Percentiles rank a stretch among this genome's conserved stretches.
These are phyloP conservation scores for Pestalotiopsis sp. DNA, from an alignment of 2,329 filamentous ascomycete species.

Conservation along the genomic window DNA sequence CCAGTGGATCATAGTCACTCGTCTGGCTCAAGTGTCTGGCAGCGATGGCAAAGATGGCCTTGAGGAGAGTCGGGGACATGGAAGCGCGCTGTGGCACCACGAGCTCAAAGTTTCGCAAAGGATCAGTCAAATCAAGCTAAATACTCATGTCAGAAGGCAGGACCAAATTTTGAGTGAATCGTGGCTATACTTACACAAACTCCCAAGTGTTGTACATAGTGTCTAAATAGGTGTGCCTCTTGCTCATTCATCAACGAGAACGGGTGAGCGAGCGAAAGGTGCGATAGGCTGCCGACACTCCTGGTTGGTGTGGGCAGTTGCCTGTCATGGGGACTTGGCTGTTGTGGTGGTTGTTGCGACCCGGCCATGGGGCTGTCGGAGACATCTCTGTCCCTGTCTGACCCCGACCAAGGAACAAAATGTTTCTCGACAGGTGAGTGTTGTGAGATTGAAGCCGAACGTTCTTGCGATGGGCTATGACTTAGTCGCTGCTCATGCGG, in stretches of 20 bases:
- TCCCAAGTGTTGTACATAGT: conserved; percentile 35
- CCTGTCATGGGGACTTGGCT: not conserved
- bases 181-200: conserved; percentile 30
- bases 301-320: conserved; percentile 14
- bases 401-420: conserved; percentile 10
- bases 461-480: not conserved
- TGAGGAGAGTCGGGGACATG: conserved; percentile 50
- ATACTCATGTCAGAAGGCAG: not conserved
- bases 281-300: conserved; percentile 10
- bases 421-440: conserved; percentile 5
- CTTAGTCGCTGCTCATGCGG: not conserved
- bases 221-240: conserved; percentile 34
- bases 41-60: conserved; percentile 57
- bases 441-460: conserved; percentile 1
- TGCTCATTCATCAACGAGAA: conserved; percentile 32
- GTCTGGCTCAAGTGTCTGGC: conserved; percentile 54
- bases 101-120: conserved; percentile 48
- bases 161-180: not conserved
- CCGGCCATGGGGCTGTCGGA: conserved; percentile 14
- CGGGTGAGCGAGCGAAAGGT: conserved; percentile 12
- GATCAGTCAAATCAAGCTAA: conserved; percentile 33
- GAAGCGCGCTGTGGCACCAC: conserved; percentile 54
- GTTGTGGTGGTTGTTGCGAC: conserved; percentile 7
- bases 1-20: conserved; percentile 45
- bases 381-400: not conserved